Evolutionary conservation across 2,329 filamentous ascomycete genomes (phyloP).

Genomic region (Alternaria dauci): DNA sequence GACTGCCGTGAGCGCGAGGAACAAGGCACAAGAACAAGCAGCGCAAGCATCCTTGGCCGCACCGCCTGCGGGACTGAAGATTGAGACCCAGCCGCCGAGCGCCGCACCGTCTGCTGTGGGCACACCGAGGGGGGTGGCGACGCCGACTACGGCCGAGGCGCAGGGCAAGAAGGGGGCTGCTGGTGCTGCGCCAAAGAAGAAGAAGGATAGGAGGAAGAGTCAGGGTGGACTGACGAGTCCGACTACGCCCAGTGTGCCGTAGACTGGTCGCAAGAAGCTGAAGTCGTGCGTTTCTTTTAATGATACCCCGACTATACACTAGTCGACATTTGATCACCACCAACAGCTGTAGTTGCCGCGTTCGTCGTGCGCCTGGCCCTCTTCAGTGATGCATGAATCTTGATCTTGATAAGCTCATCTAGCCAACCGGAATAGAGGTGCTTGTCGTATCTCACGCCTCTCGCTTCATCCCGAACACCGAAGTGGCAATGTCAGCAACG

Average conservation of each 20-base stretch:
- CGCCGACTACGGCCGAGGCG: constrained; percentile 26
- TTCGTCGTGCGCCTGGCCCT: background rate
- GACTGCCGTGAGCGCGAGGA: constrained; percentile 53
- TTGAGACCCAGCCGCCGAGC: constrained; percentile 35
- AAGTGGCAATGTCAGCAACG: background rate
- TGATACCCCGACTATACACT: constrained; percentile 14
- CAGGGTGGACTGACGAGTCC: constrained; percentile 46
- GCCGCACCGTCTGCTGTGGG: constrained; percentile 39
- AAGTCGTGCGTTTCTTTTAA: background rate
- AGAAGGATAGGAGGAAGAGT: constrained; percentile 51
- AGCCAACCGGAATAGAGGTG: constrained; percentile 1
- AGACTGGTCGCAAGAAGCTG: background rate
- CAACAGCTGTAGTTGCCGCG: background rate
- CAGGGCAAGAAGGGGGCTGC: constrained; percentile 39
- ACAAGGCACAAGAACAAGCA: constrained; percentile 47
- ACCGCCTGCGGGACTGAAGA: constrained; percentile 24
- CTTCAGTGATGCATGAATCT: constrained; percentile 25
- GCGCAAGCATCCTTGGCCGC: constrained; percentile 24
- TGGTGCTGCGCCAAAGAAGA: constrained; percentile 36
- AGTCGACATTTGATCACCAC: background rate
- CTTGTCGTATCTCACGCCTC: background rate
- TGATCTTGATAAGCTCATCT: constrained; percentile 13
- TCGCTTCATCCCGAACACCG: background rate
- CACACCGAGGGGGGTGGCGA: constrained; percentile 38
- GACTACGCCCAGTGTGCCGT: constrained; percentile 36